These are phyloP conservation scores for Alternaria arborescens DNA, from an alignment of 2,329 filamentous ascomycete species.

Conservation along the genomic window DNA sequence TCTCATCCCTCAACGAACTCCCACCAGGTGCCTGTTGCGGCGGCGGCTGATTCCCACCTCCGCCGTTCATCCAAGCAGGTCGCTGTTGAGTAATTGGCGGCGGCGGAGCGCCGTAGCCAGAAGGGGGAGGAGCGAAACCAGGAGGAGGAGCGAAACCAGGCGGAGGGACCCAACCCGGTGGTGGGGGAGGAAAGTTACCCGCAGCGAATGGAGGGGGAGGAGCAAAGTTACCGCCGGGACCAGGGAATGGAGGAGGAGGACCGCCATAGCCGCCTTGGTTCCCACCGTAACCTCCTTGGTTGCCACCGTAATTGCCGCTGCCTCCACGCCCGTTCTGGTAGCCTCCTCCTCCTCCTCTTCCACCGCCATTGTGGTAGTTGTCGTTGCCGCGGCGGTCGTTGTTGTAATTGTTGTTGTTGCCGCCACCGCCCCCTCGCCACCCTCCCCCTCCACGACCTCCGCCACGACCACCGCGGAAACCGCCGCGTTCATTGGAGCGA, in stretches of 20 bases:
- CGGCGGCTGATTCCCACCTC: constrained; percentile 28
- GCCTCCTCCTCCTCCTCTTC: constrained; percentile 25
- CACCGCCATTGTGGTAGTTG: constrained; percentile 34
- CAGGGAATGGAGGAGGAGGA: background rate
- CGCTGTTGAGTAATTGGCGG: constrained; percentile 12
- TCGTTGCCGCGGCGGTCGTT: constrained; percentile 35
- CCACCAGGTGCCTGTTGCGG: constrained; percentile 31
- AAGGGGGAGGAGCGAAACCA: constrained; percentile 10
- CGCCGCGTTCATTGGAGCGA: constrained; percentile 69
- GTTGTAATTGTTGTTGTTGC: constrained; percentile 49
- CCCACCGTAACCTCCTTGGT: constrained; percentile 26
- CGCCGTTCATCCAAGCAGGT: constrained; percentile 32
- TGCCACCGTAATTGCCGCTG: constrained; percentile 33
- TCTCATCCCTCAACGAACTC: constrained; percentile 33
- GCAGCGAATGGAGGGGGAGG: constrained; percentile 34
- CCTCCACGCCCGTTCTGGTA: constrained; percentile 33
- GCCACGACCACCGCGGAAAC: constrained; percentile 28
- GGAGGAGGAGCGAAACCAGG: constrained; percentile 42
- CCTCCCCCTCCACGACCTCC: constrained; percentile 26
- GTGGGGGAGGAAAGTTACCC: constrained; percentile 27
- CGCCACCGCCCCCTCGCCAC: constrained; percentile 48
- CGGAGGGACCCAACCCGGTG: constrained; percentile 30
- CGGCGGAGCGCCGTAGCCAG: too few relatives aligned
- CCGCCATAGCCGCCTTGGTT: constrained; percentile 29
- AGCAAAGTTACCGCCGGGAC: constrained; percentile 18